These are phyloP conservation scores for Trichoderma aggressivum DNA, from an alignment of 2,329 filamentous ascomycete genomes.

Conservation along the genomic window DNA sequence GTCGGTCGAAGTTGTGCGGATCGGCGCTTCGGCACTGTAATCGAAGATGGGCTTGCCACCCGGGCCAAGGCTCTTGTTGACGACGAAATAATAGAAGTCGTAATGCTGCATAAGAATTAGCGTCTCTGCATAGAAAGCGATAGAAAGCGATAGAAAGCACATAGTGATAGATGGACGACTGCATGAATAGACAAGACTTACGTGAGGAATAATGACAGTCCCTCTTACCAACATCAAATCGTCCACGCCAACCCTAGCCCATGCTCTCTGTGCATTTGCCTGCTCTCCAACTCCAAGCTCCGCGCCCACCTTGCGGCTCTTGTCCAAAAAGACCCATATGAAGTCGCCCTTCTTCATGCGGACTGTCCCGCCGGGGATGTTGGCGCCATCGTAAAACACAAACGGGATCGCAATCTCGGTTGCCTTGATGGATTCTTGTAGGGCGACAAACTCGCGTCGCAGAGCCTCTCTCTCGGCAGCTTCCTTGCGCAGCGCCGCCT, in stretches of 20 bases:
- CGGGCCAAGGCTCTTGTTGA: conserved; percentile 78
- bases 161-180: conserved; percentile 3
- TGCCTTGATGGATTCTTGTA: conserved; percentile 83
- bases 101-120: conserved; percentile 65
- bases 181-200: conserved; percentile 47
- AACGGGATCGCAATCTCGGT: conserved; percentile 91
- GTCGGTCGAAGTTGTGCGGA: conserved; percentile 24
- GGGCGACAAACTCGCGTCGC: conserved; percentile 74
- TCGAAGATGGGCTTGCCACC: conserved; percentile 72
- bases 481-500: conserved; percentile 76
- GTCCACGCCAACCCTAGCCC: conserved; percentile 91
- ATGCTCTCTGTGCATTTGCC: conserved; percentile 68
- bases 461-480: conserved; percentile 74
- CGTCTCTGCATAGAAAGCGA: background rate
- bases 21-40: conserved; percentile 56
- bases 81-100: conserved; percentile 94
- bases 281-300: conserved; percentile 71
- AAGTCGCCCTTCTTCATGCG: conserved; percentile 90
- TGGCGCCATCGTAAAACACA: conserved; percentile 94
- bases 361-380: conserved; percentile 78
- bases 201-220: conserved; percentile 89
- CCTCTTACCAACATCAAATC: conserved; percentile 91
- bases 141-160: background rate
- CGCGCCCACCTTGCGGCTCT: conserved; percentile 85
- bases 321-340: conserved; percentile 89